Evolutionary conservation across 495 filamentous ascomycete species (phyloP).

Genomic region (Neurospora tetrasperma): DNA sequence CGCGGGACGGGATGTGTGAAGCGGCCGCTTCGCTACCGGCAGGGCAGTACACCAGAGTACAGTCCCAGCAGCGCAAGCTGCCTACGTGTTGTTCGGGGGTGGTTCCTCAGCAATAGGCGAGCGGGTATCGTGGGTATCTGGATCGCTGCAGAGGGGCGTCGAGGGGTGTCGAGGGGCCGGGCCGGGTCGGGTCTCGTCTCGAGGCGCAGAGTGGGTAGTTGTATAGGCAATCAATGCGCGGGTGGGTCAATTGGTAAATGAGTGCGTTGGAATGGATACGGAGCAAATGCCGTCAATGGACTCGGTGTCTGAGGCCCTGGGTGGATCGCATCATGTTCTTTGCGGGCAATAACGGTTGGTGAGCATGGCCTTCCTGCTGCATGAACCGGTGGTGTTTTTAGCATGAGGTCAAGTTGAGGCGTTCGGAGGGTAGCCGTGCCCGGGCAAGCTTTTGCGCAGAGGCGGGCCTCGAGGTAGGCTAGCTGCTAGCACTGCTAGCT

Average conservation of each 20-base stretch:
- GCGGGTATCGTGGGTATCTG: constrained; percentile 3
- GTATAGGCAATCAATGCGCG: constrained; percentile 18
- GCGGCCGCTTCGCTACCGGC: constrained; percentile 16
- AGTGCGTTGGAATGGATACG: constrained; percentile 8
- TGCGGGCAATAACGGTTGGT: constrained; percentile 8
- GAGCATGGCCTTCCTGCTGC: constrained; percentile 16
- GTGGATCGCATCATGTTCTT: constrained; percentile 32
- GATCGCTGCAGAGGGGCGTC: background rate
- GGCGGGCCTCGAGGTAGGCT: background rate
- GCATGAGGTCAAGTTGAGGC: constrained; percentile 18
- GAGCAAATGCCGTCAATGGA: constrained; percentile 23
- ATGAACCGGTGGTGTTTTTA: constrained; percentile 25
- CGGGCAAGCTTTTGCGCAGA: background rate
- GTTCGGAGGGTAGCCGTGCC: background rate
- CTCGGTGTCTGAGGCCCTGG: constrained; percentile 29
- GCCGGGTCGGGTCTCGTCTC: background rate
- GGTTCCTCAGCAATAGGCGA: constrained; percentile 6
- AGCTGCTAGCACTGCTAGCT: background rate
- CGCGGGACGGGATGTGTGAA: constrained; percentile 20
- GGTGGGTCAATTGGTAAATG: constrained; percentile 13
- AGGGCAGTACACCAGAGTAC: constrained; percentile 2
- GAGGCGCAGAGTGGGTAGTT: background rate
- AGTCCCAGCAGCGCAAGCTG: constrained; percentile 5
- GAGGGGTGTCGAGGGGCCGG: constrained; percentile 6
- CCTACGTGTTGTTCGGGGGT: constrained; percentile 8